A percentile compares a stretch with the other conserved stretches of the same genome.
These are phyloP conservation scores for Oropetium thomaeum DNA, from an alignment of 176 grass and related monocot genomes.

Conservation along the genomic window DNA sequence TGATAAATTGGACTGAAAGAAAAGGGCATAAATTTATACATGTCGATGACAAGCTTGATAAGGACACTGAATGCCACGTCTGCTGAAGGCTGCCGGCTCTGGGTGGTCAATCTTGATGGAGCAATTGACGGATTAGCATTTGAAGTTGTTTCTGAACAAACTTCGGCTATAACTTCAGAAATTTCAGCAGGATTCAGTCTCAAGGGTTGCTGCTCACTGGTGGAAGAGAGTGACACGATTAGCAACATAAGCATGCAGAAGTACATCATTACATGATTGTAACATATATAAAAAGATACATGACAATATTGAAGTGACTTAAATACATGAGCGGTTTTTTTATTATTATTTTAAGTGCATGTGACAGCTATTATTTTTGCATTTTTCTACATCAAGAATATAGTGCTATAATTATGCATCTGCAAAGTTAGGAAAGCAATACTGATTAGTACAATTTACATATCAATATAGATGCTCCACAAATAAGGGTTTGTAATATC, in stretches of 20 bases:
- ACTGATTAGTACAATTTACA: neutral
- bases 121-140: constrained; percentile 56
- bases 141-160: constrained; percentile 72
- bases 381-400: neutral
- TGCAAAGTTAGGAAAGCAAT: constrained; percentile 2
- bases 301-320: neutral
- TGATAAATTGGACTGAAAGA: constrained; percentile 26
- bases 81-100: constrained; percentile 70
- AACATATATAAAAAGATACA: neutral
- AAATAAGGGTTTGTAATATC: constrained; percentile 6
- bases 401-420: neutral
- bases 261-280: neutral
- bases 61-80: constrained; percentile 97
- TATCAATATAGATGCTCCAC: neutral
- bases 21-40: constrained; percentile 52
- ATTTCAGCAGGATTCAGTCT: constrained; percentile 91
- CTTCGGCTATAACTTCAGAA: constrained; percentile 93
- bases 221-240: constrained; percentile 27
- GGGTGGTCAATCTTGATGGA: constrained; percentile 59
- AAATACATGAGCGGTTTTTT: neutral
- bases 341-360: constrained; percentile 18
- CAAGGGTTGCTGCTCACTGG: constrained; percentile 98
- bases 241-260: constrained; percentile 37
- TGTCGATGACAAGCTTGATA: constrained; percentile 98
- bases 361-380: constrained; percentile 1